A percentile compares a stretch with the other conserved stretches of the same genome.
These are phyloP conservation scores for Elasticomyces elasticus DNA, from an alignment of 495 filamentous ascomycete species.

Conservation along the genomic window DNA sequence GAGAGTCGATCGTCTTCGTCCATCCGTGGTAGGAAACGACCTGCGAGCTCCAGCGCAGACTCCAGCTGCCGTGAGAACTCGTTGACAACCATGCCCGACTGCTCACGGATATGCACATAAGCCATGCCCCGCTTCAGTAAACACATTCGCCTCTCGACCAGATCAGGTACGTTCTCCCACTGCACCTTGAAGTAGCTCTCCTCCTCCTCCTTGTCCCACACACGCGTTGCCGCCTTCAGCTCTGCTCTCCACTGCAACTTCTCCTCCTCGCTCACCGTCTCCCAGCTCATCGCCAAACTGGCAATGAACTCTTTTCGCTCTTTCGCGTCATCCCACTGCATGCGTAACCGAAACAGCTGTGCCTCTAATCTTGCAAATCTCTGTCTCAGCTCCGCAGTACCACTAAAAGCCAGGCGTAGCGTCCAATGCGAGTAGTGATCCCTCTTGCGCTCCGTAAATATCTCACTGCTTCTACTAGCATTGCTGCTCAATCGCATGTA, in stretches of 20 bases:
- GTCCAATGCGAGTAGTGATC: slow-evolving; percentile 99
- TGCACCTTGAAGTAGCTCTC: slow-evolving; percentile 86
- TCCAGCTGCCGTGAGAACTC: slow-evolving; percentile 76
- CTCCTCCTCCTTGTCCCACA: slow-evolving; percentile 46
- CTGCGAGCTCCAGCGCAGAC: slow-evolving; percentile 72
- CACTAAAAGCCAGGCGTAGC: slow-evolving; percentile 82
- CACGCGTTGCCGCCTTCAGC: slow-evolving; percentile 41
- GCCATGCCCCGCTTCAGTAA: slow-evolving; percentile 74
- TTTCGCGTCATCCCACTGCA: slow-evolving; percentile 54
- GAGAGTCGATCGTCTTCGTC: slow-evolving; percentile 95
- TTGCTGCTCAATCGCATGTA: slow-evolving; percentile 77
- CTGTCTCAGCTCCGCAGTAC: slow-evolving; percentile 82
- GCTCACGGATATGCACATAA: slow-evolving; percentile 80
- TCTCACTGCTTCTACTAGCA: slow-evolving; percentile 47
- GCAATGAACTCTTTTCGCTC: slow-evolving; percentile 72
- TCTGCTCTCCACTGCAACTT: slow-evolving; percentile 44
- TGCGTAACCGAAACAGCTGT: slow-evolving; percentile 74
- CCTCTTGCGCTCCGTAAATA: slow-evolving; percentile 72
- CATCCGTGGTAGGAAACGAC: slow-evolving; percentile 77
- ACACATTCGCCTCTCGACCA: slow-evolving; percentile 70
- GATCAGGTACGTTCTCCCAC: slow-evolving; percentile 83
- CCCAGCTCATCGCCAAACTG: slow-evolving; percentile 68
- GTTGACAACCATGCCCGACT: slow-evolving; percentile 75
- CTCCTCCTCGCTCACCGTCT: slow-evolving; percentile 69
- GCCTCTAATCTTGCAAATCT: slow-evolving; percentile 81